These are phyloP conservation scores for Plantago ovata DNA, from an alignment of 257 asterid species.

Conservation along the genomic window DNA sequence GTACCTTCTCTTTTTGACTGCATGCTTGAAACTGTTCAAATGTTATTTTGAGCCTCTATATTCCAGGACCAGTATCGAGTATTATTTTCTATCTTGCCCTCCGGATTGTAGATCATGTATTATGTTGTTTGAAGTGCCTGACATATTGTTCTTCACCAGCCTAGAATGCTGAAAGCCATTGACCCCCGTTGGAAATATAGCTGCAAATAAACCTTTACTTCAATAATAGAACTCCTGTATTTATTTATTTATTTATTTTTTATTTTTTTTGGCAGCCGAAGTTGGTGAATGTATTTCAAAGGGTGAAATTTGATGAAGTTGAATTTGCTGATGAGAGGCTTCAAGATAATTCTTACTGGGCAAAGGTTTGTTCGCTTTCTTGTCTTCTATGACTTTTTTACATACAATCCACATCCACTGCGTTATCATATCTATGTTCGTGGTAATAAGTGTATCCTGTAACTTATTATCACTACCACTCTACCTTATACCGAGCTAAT, in stretches of 20 bases:
- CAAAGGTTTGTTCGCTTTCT: constrained; percentile 54
- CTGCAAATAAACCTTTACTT: constrained; percentile 7
- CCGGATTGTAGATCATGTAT: constrained; percentile 4
- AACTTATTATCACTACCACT: not conserved
- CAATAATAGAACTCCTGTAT: not conserved
- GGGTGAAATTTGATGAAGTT: constrained; percentile 64
- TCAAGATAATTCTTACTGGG: constrained; percentile 96
- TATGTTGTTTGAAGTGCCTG: not conserved
- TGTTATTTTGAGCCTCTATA: not conserved
- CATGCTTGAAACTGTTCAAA: not conserved
- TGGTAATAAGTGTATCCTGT: not conserved
- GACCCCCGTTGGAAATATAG: not conserved
- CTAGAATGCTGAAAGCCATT: no score
- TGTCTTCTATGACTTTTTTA: not conserved
- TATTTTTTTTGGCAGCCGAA: constrained; percentile 68
- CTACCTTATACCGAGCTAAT: not conserved
- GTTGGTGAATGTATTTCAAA: constrained; percentile 61
- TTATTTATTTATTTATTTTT: no score
- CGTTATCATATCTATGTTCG: no score
- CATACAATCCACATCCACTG: no score
- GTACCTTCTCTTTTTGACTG: no score
- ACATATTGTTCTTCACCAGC: not conserved
- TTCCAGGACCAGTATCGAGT: no score
- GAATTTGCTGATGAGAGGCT: constrained; percentile 73
- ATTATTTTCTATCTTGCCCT: not conserved